Base-by-base conservation (phyloP, 805 yeast species). In the Scheffersomyces amazonensis region DNA sequence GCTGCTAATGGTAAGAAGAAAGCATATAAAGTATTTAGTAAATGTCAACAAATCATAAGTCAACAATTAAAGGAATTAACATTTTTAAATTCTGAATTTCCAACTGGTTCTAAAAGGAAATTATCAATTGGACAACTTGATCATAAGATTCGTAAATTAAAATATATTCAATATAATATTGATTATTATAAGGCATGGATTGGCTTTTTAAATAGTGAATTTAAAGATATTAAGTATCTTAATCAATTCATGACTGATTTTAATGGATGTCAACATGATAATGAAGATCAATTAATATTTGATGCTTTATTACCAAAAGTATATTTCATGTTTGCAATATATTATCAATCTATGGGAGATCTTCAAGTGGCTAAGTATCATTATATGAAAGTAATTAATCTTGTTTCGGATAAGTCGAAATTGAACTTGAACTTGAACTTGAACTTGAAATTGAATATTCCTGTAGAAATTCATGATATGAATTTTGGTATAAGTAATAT, bases 311-410 rank as follows among this genome's bases (percentile, higher is more conserved):
- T 69, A 3, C 69, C 76, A 2, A 51, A 56, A 25, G 49, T 71
- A 3, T 60, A 59, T 20, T 72, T 68, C 41, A 41, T 74, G 15
- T 60, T 65, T 34, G 80, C 68, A 1, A 32, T 64, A 3, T 58
- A 61, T 36, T 55, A 60, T 42, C 80, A 75, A 35, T 41, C 52
- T 12, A 46, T 50, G 9, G 70, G 71, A 3, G 60, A 69, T 16
- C 38, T 64, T 4, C 50, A 53, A 15, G 52, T 59, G 1, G 68
- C 79, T 1, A 62, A 67, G 37, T 62, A 60, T 39, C 69, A 70
- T 41, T 71, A 64, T 42, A 37, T 53, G 24, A 62, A 64, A 37
- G 62, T 67, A 5, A 50, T 68, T 18, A 50, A 56, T 25, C 37
- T 50, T 31, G 33, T 47, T n/a, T 33, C 46, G 13, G 32, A 16